A percentile compares a stretch with the other conserved stretches of the same genome.
Evolutionary conservation across 352 stramenopile species (phyloP).

Genomic region (Phytophthora boehmeriae): DNA sequence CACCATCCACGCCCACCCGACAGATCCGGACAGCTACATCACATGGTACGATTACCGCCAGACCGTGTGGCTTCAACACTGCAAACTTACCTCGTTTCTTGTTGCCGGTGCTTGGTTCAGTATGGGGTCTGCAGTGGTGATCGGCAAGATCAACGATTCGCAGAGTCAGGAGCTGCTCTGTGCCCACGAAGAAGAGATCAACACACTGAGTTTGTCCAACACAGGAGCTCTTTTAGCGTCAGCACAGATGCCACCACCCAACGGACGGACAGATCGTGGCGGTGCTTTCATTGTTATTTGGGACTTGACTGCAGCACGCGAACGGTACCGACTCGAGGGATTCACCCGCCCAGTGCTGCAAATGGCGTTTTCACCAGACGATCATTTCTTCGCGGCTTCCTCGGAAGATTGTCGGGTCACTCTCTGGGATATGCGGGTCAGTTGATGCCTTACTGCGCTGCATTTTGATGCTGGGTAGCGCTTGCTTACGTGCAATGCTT

Average conservation of each 20-base stretch:
- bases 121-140: constrained; percentile 59
- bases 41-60: constrained; percentile 44
- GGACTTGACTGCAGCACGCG: constrained; percentile 35
- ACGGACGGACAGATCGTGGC: constrained; percentile 28
- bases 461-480: constrained; percentile 1
- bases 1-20: constrained; percentile 61
- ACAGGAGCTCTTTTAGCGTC: constrained; percentile 48
- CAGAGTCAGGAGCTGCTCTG: constrained; percentile 62
- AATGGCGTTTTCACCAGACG: constrained; percentile 76
- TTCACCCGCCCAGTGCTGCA: constrained; percentile 72
- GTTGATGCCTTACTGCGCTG: no score
- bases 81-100: background rate
- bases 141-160: constrained; percentile 54
- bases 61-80: background rate
- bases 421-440: constrained; percentile 78
- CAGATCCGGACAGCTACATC: constrained; percentile 56
- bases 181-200: constrained; percentile 65
- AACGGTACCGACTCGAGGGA: constrained; percentile 59
- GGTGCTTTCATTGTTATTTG: constrained; percentile 31
- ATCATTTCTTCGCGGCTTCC: constrained; percentile 76
- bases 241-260: constrained; percentile 48
- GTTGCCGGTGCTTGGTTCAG: constrained; percentile 20
- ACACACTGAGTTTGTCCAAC: constrained; percentile 47
- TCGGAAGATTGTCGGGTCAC: constrained; percentile 70
- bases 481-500: background rate